Percentiles rank a stretch among this genome's conserved stretches.
Evolutionary conservation across 106 monocot species (phyloP).

Genomic region (Hemerocallis citrina): DNA sequence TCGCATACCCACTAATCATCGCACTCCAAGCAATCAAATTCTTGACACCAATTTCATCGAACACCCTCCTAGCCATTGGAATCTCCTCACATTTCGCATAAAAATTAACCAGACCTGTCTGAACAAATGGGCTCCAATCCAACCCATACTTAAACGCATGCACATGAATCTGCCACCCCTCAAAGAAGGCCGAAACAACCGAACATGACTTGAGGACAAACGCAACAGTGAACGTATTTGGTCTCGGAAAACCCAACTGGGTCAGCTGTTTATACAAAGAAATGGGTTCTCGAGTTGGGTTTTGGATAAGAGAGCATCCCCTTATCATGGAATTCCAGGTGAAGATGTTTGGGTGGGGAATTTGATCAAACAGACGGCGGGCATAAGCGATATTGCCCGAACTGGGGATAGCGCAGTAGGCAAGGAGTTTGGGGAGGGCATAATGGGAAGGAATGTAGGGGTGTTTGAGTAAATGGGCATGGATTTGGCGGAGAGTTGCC

Average conservation of each 20-base stretch:
- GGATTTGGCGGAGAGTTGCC: slow-evolving; percentile 55
- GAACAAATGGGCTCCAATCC: slow-evolving; percentile 59
- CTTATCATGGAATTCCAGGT: slow-evolving; percentile 70
- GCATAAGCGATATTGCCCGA: slow-evolving; percentile 52
- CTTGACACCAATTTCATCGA: slow-evolving; percentile 60
- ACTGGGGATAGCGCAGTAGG: slow-evolving; percentile 35
- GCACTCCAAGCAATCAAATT: slow-evolving; percentile 85
- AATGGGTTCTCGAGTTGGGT: slow-evolving; percentile 46
- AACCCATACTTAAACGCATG: slow-evolving; percentile 55
- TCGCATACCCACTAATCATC: slow-evolving; percentile 86
- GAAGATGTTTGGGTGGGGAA: slow-evolving; percentile 64
- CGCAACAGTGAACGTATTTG: slow-evolving; percentile 73
- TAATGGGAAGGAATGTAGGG: slow-evolving; percentile 15
- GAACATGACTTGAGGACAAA: slow-evolving; percentile 77
- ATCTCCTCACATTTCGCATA: slow-evolving; percentile 84
- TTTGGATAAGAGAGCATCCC: slow-evolving; percentile 24
- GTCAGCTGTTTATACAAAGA: slow-evolving; percentile 45
- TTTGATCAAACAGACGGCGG: slow-evolving; percentile 53
- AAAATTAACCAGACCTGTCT: slow-evolving; percentile 53
- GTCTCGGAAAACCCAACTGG: slow-evolving; percentile 22
- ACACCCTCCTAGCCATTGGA: slow-evolving; percentile 35
- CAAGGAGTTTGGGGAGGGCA: slow-evolving; percentile 55
- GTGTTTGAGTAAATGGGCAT: slow-evolving; percentile 45
- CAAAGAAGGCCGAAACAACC: slow-evolving; percentile 17
- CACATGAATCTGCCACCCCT: slow-evolving; percentile 64